A percentile compares a stretch with the other conserved stretches of the same genome.
These are phyloP conservation scores for Calamus simplicifolius DNA, from an alignment of 176 grass and related monocot genomes.

Conservation along the genomic window DNA sequence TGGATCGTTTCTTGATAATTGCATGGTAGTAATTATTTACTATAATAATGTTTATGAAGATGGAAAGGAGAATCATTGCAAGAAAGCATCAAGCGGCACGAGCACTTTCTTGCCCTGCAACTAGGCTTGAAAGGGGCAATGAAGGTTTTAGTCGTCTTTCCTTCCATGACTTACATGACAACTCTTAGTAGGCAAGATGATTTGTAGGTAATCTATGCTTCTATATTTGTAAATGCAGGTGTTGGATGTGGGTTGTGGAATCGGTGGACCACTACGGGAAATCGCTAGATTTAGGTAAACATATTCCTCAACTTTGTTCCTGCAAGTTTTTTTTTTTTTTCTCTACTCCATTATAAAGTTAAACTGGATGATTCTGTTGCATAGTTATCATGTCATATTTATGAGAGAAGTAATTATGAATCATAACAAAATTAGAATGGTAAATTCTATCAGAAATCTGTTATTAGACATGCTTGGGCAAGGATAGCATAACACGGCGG, in stretches of 20 bases:
- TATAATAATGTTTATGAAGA: slow-evolving; percentile 27
- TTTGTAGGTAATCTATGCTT: too few relatives aligned
- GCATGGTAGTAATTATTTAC: too few relatives aligned
- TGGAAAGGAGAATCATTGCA: slow-evolving; percentile 79
- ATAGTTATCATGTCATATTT: too few relatives aligned
- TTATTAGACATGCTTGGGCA: too few relatives aligned
- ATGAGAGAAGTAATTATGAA: too few relatives aligned
- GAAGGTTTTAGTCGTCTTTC: slow-evolving; percentile 48
- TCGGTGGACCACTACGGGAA: slow-evolving; percentile 84
- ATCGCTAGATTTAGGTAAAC: slow-evolving; percentile 88
- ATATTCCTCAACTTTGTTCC: slow-evolving; percentile 5
- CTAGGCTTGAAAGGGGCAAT: slow-evolving; percentile 74
- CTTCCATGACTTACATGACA: background rate
- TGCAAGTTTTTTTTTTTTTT: background rate
- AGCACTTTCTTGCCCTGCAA: slow-evolving; percentile 93
- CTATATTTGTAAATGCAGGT: slow-evolving; percentile 31
- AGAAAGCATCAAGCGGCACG: slow-evolving; percentile 89
- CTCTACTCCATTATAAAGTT: too few relatives aligned
- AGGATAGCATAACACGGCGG: too few relatives aligned
- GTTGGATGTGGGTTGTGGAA: slow-evolving; percentile 91
- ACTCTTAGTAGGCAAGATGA: too few relatives aligned
- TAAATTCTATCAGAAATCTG: too few relatives aligned
- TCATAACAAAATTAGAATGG: too few relatives aligned
- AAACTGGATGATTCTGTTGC: too few relatives aligned
- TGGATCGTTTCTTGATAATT: too few relatives aligned